Evolutionary conservation across 352 stramenopile species (phyloP).

Genomic region (Phytopythium chamaehyphon): DNA sequence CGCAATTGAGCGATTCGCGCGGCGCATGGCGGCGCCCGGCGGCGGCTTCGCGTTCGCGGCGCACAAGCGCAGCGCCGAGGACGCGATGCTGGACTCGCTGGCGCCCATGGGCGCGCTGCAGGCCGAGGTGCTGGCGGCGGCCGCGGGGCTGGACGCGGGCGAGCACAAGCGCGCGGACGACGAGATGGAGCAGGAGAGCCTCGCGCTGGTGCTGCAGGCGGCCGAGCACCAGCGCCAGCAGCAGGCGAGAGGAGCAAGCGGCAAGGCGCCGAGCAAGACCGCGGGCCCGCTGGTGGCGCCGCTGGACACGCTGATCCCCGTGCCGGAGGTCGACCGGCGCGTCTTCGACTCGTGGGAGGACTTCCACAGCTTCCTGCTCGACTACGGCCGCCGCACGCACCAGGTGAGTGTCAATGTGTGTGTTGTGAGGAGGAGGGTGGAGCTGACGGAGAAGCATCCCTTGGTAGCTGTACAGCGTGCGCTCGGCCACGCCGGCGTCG

Average conservation of each 20-base stretch:
- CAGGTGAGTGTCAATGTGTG: constrained; percentile 7
- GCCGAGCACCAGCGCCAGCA: background rate
- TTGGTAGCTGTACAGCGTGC: constrained; percentile 25
- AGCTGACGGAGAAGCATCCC: background rate
- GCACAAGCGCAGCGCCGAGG: constrained; percentile 6
- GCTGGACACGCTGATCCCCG: constrained; percentile 14
- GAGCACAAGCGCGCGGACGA: background rate
- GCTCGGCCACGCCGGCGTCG: constrained; percentile 20
- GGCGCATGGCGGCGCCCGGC: background rate
- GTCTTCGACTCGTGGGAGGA: constrained; percentile 24
- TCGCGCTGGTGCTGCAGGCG: background rate
- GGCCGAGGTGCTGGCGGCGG: constrained; percentile 6
- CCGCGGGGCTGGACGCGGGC: background rate
- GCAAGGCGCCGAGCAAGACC: background rate
- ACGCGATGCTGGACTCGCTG: constrained; percentile 4
- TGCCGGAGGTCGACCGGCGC: constrained; percentile 13
- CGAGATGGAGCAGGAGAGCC: background rate
- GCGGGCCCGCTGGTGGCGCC: constrained; percentile 12
- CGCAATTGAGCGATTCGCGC: background rate
- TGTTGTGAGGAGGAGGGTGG: background rate
- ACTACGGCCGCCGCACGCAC: constrained; percentile 18
- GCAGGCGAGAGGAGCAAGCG: background rate
- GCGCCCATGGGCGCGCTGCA: background rate
- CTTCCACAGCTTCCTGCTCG: constrained; percentile 16
- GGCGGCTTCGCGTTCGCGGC: constrained; percentile 2